phyloP scores from a whole-genome alignment of 2,329 filamentous ascomycete species.

The Sclerotinia glacialis region DNA sequence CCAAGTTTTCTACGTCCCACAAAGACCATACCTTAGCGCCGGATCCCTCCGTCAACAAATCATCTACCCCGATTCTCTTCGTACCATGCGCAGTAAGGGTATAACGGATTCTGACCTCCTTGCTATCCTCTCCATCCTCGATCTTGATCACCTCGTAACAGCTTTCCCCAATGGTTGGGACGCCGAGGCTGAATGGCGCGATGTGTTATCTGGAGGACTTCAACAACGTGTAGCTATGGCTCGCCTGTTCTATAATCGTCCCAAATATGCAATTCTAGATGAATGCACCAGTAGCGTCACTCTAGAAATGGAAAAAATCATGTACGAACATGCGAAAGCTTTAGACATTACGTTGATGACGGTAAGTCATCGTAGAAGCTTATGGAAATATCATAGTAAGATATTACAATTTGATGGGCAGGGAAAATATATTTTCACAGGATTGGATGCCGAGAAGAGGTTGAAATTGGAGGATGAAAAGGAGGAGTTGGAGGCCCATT shows the following conservation, averaged over 20 bases:
- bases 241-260: slow-evolving; percentile 86
- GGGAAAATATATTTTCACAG: slow-evolving; percentile 85
- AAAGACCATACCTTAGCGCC: slow-evolving; percentile 87
- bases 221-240: slow-evolving; percentile 98
- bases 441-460: slow-evolving; percentile 81
- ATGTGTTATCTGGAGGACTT: slow-evolving; percentile 85
- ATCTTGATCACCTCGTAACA: slow-evolving; percentile 78
- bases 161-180: slow-evolving; percentile 80
- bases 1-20: slow-evolving; percentile 97
- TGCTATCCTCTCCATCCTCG: slow-evolving; percentile 72
- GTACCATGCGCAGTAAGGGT: slow-evolving; percentile 81
- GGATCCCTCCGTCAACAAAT: slow-evolving; percentile 95
- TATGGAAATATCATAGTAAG: slow-evolving; percentile 95
- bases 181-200: slow-evolving; percentile 93
- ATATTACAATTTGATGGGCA: slow-evolving; percentile 97
- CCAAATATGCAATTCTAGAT: slow-evolving; percentile 91
- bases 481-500: slow-evolving; percentile 83
- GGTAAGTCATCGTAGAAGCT: slow-evolving; percentile 81
- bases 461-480: slow-evolving; percentile 91
- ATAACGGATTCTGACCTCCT: slow-evolving; percentile 79
- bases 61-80: slow-evolving; percentile 87
- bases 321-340: slow-evolving; percentile 95
- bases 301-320: slow-evolving; percentile 86
- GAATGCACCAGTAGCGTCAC: slow-evolving; percentile 97
- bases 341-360: slow-evolving; percentile 96